Evolutionary conservation across 768 basidiomycete genomes (phyloP), one percentile per base, ranked within the genome.

Genomic region (Dioszegia crocea): DNA sequence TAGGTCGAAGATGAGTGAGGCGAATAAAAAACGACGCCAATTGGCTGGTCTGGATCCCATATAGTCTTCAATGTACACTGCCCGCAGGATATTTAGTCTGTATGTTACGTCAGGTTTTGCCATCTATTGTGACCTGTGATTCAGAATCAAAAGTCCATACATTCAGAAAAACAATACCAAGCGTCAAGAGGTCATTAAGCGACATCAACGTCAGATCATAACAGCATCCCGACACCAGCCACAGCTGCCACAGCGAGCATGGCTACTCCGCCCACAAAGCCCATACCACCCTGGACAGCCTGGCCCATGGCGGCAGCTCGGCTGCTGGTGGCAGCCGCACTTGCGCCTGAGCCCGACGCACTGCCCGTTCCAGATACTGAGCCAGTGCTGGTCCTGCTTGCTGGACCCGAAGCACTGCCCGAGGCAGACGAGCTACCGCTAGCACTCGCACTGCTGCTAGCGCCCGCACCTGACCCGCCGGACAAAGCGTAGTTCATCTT

Each of bases 401-500:
- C 40, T 43, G 40, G 17, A 10, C 54, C 41, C 3, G 41, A 45
- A 3, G 19, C 54, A 46, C 41, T 56, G 41, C 27, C 54, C 14
- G 23, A 27, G 3, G 27, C 40, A 21, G 27, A 27, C 11, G 56
- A 41, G 29, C 30, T 47, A 40, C 10, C 39, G 29, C 30, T 47
- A 40, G 40, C 39, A 26, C 57, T 52, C 24, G 48, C 48, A 26
- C 33, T 26, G 21, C 27, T 16, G 23, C 48, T 43, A 49, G 48
- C 48, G 21, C n/a, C 14, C 6, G 48, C 39, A n/a, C 16, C 19
- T 5, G 57, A 59, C 11, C 26, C 30, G 21, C 26, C 21, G 1
- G 67, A 39, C 12, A 75, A 51, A 4, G 71, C 57, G 57, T 77
- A 78, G 41, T 62, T 65, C 50, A 76, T 62, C 62, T 76, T 75